These are phyloP conservation scores for Cinnamomum micranthum DNA, from an alignment of 164 flowering plant species.

Conservation along the genomic window DNA sequence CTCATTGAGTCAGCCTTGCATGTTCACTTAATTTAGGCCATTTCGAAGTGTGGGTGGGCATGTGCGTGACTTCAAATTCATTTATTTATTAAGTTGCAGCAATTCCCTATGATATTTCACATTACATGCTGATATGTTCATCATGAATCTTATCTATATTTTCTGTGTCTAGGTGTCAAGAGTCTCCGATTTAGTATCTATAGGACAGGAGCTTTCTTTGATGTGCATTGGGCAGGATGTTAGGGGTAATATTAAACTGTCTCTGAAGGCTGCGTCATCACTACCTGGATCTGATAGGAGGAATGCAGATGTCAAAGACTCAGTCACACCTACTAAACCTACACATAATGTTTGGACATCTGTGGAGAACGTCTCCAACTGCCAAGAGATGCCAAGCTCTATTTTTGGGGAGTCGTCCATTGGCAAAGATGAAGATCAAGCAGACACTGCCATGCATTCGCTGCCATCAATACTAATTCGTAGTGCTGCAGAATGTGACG, in stretches of 20 bases:
- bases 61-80: too few species aligned
- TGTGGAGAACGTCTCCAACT: conserved; percentile 19
- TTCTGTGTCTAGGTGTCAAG: conserved; percentile 53
- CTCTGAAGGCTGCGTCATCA: conserved; percentile 69
- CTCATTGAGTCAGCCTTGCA: too few species aligned
- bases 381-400: conserved; percentile 24
- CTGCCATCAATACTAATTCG: conserved; percentile 61
- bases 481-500: conserved; percentile 89
- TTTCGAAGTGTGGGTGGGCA: too few species aligned
- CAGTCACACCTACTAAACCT: conserved; percentile 22
- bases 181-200: conserved; percentile 75
- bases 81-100: too few species aligned
- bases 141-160: not conserved
- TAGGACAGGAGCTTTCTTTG: conserved; percentile 73
- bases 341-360: conserved; percentile 32
- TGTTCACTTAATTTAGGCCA: too few species aligned
- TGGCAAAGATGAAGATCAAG: conserved; percentile 18
- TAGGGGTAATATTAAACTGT: conserved; percentile 84
- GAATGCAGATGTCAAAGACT: conserved; percentile 13
- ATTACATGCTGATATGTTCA: not conserved
- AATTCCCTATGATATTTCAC: too few species aligned
- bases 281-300: conserved; percentile 21
- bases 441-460: conserved; percentile 17
- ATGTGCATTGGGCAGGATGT: conserved; percentile 92
- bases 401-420: conserved; percentile 17